Percentiles rank a stretch among this genome's conserved stretches.
These are phyloP conservation scores for Penicillium sp. DNA, from an alignment of 2,329 filamentous ascomycete genomes.

Conservation along the genomic window DNA sequence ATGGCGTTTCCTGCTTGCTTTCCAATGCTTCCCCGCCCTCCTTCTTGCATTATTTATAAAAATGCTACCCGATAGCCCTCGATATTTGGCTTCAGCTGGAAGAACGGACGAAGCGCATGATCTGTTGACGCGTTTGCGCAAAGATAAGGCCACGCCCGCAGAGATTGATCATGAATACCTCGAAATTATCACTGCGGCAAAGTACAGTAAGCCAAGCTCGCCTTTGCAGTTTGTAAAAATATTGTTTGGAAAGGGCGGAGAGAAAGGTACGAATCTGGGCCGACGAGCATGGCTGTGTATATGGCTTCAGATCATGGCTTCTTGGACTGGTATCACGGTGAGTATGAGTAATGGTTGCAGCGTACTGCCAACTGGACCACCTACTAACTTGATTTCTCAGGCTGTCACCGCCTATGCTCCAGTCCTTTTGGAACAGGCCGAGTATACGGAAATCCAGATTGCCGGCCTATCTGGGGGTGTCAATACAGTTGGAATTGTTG, in stretches of 20 bases:
- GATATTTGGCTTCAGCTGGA: slow-evolving; percentile 37
- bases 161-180: slow-evolving; percentile 39
- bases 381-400: neutral
- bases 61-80: slow-evolving; percentile 39
- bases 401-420: slow-evolving; percentile 44
- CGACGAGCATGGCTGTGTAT: slow-evolving; percentile 50
- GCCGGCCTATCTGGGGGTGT: slow-evolving; percentile 56
- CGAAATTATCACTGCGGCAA: slow-evolving; percentile 41
- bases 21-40: slow-evolving; percentile 39
- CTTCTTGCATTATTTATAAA: slow-evolving; percentile 34
- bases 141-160: slow-evolving; percentile 20
- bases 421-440: slow-evolving; percentile 33
- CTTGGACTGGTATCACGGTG: slow-evolving; percentile 51
- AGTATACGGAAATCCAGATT: slow-evolving; percentile 42
- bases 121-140: slow-evolving; percentile 46
- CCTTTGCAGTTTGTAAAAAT: slow-evolving; percentile 46
- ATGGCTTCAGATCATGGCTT: slow-evolving; percentile 52
- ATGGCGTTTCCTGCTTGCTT: slow-evolving; percentile 41
- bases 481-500: slow-evolving; percentile 58
- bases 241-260: slow-evolving; percentile 37
- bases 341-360: slow-evolving; percentile 27
- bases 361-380: neutral
- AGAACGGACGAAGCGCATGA: slow-evolving; percentile 54
- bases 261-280: slow-evolving; percentile 38
- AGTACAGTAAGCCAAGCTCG: slow-evolving; percentile 38